Conservation (phyloP, 306 rosid genomes). For the Morella rubra region DNA sequence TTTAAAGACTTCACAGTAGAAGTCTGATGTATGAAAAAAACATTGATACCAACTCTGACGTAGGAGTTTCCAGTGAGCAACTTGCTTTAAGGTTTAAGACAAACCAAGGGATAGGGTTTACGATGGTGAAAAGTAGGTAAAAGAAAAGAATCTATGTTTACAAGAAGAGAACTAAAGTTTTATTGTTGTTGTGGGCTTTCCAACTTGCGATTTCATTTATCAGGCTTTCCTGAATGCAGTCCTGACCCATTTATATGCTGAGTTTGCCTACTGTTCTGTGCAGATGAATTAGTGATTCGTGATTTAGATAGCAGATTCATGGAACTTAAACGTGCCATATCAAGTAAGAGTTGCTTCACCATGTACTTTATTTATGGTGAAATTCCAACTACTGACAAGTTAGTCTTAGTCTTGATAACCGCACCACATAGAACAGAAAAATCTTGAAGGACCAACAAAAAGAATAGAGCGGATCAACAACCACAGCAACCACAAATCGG, state of each 20-base stretch:
- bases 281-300: background rate
- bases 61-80: no score
- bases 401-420: background rate
- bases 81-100: no score
- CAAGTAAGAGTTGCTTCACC: conserved; percentile 3
- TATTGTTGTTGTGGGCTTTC: no score
- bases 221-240: no score
- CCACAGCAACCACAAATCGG: background rate
- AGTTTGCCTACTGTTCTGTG: background rate
- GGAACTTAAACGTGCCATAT: background rate
- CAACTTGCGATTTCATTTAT: no score
- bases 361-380: background rate
- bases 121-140: no score
- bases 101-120: no score
- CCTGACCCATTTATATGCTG: no score
- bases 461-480: background rate
- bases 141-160: no score
- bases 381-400: background rate
- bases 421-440: background rate
- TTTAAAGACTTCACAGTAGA: background rate
- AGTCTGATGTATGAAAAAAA: background rate
- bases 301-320: background rate
- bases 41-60: no score
- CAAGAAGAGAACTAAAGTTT: no score
- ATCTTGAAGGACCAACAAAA: background rate